Percentiles rank a stretch among this genome's conserved stretches.
Evolutionary conservation across 352 stramenopile species (phyloP).

Genomic region (Nothophytophthora sp.): DNA sequence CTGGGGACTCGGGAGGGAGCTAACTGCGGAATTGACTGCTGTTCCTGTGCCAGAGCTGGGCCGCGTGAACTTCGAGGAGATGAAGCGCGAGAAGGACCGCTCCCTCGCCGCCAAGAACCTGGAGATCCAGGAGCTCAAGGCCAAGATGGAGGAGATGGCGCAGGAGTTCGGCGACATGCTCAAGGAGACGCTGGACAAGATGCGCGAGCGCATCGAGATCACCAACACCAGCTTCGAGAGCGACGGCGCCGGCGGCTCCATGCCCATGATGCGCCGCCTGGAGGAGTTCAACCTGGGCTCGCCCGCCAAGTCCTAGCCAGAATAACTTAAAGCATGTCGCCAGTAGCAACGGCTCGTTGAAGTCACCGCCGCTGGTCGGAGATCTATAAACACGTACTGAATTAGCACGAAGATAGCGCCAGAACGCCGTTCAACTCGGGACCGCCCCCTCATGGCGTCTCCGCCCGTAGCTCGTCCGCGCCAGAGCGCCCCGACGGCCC

Average conservation of each 20-base stretch:
- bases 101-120: conserved; percentile 89
- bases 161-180: conserved; percentile 95
- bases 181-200: conserved; percentile 94
- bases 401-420: no score
- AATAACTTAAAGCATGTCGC: not conserved
- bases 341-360: not conserved
- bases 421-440: not conserved
- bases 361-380: no score
- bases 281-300: conserved; percentile 88
- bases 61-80: conserved; percentile 86
- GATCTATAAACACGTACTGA: no score
- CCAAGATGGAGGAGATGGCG: conserved; percentile 95
- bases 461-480: no score
- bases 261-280: conserved; percentile 81
- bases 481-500: not conserved
- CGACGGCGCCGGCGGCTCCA: conserved; percentile 54
- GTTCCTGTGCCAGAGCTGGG: conserved; percentile 60
- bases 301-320: conserved; percentile 36
- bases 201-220: conserved; percentile 94
- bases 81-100: conserved; percentile 91
- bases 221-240: conserved; percentile 90
- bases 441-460: no score
- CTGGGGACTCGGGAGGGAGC: not conserved
- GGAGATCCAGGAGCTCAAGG: conserved; percentile 90
- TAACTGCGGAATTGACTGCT: not conserved